Base-by-base conservation (phyloP, 1,284 basidiomycete species). In the Tremellales sp. region DNA sequence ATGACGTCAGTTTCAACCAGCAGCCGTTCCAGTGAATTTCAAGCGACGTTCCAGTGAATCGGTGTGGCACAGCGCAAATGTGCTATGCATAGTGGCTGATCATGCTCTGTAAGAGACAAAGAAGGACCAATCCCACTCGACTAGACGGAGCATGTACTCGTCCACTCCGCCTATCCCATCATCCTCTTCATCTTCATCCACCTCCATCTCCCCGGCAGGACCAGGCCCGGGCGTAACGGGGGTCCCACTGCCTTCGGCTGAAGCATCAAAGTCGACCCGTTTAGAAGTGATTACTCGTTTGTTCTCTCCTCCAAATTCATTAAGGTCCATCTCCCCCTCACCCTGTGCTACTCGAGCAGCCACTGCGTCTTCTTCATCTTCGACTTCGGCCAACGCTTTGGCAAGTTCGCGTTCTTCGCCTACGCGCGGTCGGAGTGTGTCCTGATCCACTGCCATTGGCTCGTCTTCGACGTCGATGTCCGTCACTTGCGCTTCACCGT, bases 141-240 rank as follows among this genome's bases (percentile, higher is more conserved):
- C 86, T 61, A 84, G 81, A 5, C 77, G 72, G 42, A 97, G 77
- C 89, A 97, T 93, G 63, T 90, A 94, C 54, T 93, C 89, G 46
- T 87, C 84, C 22, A 87, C 37, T 12, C 57, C 66, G 17, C 71
- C 70, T 0, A 66, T 49, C n/a, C 69, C 75, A 40, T 81, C 82
- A 11, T 77, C 78, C 13, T 77, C 77, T 2, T 73, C 77, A n/a
- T 68, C 71, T 21, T 64, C 74, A 26, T 71, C 68, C 26, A 64
- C 67, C 17, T 61, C 64, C 41, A 58, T 56, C 17, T 65, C 68
- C 2, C 43, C 58, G 8, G 52, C 58, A 5, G 25, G 56, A 12
- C 46, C 46, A 31, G 29, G 29, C 15, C 8, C 29, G 15, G 29
- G 29, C 15, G 29, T 31, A 31, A 15, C 29, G 29, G 29, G 22